These are phyloP conservation scores for Collybia nuda DNA, from an alignment of 768 basidiomycete genomes.

Conservation along the genomic window DNA sequence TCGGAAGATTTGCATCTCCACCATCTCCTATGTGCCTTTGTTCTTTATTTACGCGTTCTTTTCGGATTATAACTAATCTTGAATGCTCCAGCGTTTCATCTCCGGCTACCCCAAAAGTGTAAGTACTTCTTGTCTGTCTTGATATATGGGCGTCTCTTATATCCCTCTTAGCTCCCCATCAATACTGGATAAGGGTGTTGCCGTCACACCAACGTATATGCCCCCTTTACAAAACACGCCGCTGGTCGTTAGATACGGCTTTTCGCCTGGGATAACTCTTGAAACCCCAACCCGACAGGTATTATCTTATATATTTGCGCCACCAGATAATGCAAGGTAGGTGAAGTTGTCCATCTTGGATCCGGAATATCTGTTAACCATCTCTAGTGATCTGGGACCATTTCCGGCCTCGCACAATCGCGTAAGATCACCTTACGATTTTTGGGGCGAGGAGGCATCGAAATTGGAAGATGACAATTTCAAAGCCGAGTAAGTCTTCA, in stretches of 20 bases:
- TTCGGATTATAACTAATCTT: conserved; percentile 17
- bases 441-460: conserved; percentile 75
- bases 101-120: conserved; percentile 38
- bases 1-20: conserved; percentile 22
- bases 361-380: no score
- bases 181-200: conserved; percentile 24
- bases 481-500: conserved; percentile 76
- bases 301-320: conserved; percentile 72
- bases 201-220: conserved; percentile 16
- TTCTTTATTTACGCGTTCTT: conserved; percentile 8
- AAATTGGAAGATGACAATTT: conserved; percentile 72
- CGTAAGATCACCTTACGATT: conserved; percentile 51
- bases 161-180: conserved; percentile 26
- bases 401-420: conserved; percentile 28
- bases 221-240: conserved; percentile 26
- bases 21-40: conserved; percentile 21
- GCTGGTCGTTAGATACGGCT: conserved; percentile 47
- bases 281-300: conserved; percentile 66
- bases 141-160: conserved; percentile 16
- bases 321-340: conserved; percentile 56
- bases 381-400: conserved; percentile 35
- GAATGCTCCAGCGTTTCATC: conserved; percentile 28
- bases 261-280: conserved; percentile 51
- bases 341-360: not conserved
- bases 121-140: conserved; percentile 18